These are phyloP conservation scores for Cladophialophora chaetospira DNA, from an alignment of 2,329 filamentous ascomycete genomes.

Conservation along the genomic window DNA sequence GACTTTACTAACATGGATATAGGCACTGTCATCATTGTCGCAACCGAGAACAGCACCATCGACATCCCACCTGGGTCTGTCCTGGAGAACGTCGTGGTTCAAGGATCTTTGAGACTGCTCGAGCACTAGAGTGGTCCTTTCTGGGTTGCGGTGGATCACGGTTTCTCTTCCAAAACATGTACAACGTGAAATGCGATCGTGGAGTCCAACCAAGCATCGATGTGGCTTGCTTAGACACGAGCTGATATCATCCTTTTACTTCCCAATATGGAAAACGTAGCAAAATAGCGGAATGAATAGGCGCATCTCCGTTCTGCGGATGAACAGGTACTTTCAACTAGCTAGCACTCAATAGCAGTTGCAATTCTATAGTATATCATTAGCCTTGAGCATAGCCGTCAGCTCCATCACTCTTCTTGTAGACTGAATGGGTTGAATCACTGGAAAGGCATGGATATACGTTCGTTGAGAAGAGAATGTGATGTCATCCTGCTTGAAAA, in stretches of 20 bases:
- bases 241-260: constrained; percentile 3
- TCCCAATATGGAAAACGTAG: background rate
- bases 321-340: background rate
- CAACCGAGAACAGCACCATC: constrained; percentile 95
- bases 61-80: constrained; percentile 96
- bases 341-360: background rate
- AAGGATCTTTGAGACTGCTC: constrained; percentile 82
- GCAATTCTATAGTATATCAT: background rate
- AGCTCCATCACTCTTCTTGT: too few species aligned
- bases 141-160: background rate
- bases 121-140: constrained; percentile 57
- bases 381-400: background rate
- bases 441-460: too few species aligned
- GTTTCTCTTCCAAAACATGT: background rate
- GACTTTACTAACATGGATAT: constrained; percentile 17
- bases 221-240: background rate
- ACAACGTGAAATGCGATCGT: background rate
- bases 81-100: constrained; percentile 97
- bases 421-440: too few species aligned
- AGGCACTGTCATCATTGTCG: constrained; percentile 93
- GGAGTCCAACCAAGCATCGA: background rate
- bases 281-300: background rate
- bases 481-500: background rate
- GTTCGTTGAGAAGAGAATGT: background rate
- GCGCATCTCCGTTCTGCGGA: too few species aligned